Percentiles rank a stretch among this genome's conserved stretches.
Evolutionary conservation across 331 rosid genomes (phyloP).

Genomic region (Stylosanthes scabra): DNA sequence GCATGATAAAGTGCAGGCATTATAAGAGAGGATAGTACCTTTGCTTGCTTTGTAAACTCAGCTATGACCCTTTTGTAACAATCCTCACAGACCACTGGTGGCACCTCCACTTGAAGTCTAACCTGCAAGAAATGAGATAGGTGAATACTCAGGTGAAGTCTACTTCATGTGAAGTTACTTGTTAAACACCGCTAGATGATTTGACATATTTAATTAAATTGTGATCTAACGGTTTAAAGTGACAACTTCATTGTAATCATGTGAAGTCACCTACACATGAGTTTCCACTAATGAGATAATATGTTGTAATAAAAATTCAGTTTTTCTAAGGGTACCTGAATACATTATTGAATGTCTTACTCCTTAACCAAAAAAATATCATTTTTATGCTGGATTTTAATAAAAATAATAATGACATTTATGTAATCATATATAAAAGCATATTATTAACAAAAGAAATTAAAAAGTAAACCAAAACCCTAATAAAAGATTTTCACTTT

Average conservation of each 20-base stretch:
- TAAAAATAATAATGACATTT: too few relatives aligned
- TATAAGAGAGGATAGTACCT: conserved; percentile 53
- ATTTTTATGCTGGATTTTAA: background rate
- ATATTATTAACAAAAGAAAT: background rate
- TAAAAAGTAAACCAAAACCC: background rate
- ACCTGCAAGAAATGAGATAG: too few relatives aligned
- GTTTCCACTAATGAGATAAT: background rate
- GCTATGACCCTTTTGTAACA: conserved; percentile 68
- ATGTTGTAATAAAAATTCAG: conserved; percentile 18
- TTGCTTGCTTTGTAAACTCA: conserved; percentile 84
- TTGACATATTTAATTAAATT: too few relatives aligned
- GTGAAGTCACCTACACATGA: too few relatives aligned
- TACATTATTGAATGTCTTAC: too few relatives aligned
- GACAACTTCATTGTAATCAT: too few relatives aligned
- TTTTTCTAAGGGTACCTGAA: conserved; percentile 2
- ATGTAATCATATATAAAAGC: background rate
- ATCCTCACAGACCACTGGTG: conserved; percentile 78
- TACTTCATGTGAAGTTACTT: too few relatives aligned
- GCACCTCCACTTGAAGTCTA: conserved; percentile 82
- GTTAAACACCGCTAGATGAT: too few relatives aligned
- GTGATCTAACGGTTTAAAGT: too few relatives aligned
- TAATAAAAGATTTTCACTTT: background rate
- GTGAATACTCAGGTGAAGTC: too few relatives aligned
- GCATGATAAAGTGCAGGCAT: background rate
- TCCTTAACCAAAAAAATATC: background rate